Evolutionary conservation across 768 basidiomycete genomes (phyloP).

Genomic region (Plicaturopsis crispa): DNA sequence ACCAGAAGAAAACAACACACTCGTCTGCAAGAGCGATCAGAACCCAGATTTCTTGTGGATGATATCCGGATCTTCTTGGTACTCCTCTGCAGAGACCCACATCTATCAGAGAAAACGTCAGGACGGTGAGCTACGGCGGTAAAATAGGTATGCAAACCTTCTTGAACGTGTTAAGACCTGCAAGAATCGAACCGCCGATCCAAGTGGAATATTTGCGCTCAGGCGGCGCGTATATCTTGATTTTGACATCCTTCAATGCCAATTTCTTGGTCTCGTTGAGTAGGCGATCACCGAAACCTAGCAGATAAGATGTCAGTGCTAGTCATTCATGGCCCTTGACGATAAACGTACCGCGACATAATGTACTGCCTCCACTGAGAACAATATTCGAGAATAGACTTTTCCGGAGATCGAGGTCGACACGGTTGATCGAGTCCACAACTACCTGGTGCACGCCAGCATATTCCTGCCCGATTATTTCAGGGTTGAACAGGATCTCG

Average conservation of each 20-base stretch:
- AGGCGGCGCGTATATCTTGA: slow-evolving; percentile 99
- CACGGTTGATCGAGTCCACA: slow-evolving; percentile 95
- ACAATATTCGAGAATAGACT: slow-evolving; percentile 95
- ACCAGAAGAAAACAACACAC: slow-evolving; percentile 1
- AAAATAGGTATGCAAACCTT: slow-evolving; percentile 49
- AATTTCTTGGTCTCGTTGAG: slow-evolving; percentile 96
- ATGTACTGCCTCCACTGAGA: slow-evolving; percentile 90
- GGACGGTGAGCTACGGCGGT: slow-evolving; percentile 5
- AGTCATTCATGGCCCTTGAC: slow-evolving; percentile 1
- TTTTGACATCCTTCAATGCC: slow-evolving; percentile 92
- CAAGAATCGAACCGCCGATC: slow-evolving; percentile 96
- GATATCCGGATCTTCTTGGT: slow-evolving; percentile 97
- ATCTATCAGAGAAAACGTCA: slow-evolving; percentile 46
- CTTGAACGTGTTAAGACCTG: slow-evolving; percentile 94
- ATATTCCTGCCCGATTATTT: slow-evolving; percentile 92
- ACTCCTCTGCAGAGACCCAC: slow-evolving; percentile 99
- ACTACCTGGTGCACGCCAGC: slow-evolving; percentile 97
- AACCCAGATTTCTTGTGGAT: slow-evolving; percentile 95
- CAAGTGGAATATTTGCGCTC: slow-evolving; percentile 97
- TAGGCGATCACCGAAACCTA: slow-evolving; percentile 93
- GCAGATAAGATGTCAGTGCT: slow-evolving; percentile 5
- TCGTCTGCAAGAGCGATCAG: no score
- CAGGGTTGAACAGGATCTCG: slow-evolving; percentile 96
- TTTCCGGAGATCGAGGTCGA: slow-evolving; percentile 94
- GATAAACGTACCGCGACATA: slow-evolving; percentile 70